These are phyloP conservation scores for Amylostereum areolatum DNA, from an alignment of 1,284 basidiomycete genomes.

Conservation along the genomic window DNA sequence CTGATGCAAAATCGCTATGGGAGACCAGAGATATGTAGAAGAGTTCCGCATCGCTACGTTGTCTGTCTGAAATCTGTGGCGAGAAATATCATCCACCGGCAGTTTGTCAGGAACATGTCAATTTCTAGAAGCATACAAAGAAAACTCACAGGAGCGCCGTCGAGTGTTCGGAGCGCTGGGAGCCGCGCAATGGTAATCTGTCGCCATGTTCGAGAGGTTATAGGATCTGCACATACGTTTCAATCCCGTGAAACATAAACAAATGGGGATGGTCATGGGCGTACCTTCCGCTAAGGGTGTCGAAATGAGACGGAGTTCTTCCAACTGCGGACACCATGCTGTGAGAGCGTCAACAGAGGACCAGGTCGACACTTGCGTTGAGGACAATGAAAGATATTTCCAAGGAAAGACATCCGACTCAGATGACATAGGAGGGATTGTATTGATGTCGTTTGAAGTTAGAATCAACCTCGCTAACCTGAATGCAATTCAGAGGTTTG, in stretches of 20 bases:
- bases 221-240: slow-evolving; percentile 26
- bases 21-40: slow-evolving; percentile 71
- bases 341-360: slow-evolving; percentile 63
- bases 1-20: slow-evolving; percentile 35
- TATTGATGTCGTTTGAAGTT: slow-evolving; percentile 55
- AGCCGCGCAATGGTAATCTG: slow-evolving; percentile 72
- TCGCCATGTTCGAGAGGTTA: slow-evolving; percentile 42
- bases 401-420: slow-evolving; percentile 11
- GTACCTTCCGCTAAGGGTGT: slow-evolving; percentile 60
- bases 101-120: neutral
- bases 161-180: slow-evolving; percentile 55
- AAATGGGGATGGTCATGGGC: slow-evolving; percentile 11
- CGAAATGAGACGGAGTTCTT: slow-evolving; percentile 49
- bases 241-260: slow-evolving; percentile 6
- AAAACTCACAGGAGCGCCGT: slow-evolving; percentile 58
- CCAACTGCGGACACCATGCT: slow-evolving; percentile 57
- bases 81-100: neutral
- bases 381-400: slow-evolving; percentile 58
- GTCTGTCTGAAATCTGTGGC: slow-evolving; percentile 57
- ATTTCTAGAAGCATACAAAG: slow-evolving; percentile 2
- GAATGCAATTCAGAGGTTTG: slow-evolving; percentile 5
- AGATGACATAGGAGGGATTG: slow-evolving; percentile 23
- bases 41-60: slow-evolving; percentile 82
- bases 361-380: slow-evolving; percentile 63
- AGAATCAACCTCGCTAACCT: slow-evolving; percentile 66